phyloP scores from a whole-genome alignment of 75 land plant genomes.

The Sequoiadendron giganteum region DNA sequence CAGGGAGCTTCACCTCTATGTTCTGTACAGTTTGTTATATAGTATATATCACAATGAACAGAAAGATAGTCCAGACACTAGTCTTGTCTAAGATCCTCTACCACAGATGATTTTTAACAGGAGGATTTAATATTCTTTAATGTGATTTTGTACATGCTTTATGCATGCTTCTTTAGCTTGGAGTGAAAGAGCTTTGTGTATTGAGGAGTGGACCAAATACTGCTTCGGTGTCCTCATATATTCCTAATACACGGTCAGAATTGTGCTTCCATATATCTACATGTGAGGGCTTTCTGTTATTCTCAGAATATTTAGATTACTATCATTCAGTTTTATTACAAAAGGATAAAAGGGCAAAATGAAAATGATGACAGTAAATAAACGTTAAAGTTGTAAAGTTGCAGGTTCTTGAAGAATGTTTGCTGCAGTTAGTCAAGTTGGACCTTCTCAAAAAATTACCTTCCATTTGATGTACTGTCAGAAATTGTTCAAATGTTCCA shows the following conservation, averaged over 20 bases:
- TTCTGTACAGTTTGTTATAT: neutral
- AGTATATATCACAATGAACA: neutral
- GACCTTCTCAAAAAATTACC: neutral
- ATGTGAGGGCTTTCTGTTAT: neutral
- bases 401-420: neutral
- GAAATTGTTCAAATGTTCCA: neutral
- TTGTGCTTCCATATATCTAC: no score
- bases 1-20: neutral
- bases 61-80: neutral
- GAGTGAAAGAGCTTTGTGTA: neutral
- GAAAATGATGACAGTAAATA: neutral
- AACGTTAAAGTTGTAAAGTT: neutral
- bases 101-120: neutral
- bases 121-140: neutral
- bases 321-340: neutral
- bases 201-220: neutral
- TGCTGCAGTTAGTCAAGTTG: neutral
- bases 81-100: neutral
- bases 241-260: neutral
- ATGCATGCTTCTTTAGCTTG: neutral
- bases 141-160: neutral
- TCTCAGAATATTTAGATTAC: neutral
- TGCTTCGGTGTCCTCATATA: neutral
- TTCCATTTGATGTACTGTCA: neutral
- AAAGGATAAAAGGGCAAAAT: neutral